phyloP scores from a whole-genome alignment of 2,329 filamentous ascomycete genomes.

The Colletotrichum sp. region DNA sequence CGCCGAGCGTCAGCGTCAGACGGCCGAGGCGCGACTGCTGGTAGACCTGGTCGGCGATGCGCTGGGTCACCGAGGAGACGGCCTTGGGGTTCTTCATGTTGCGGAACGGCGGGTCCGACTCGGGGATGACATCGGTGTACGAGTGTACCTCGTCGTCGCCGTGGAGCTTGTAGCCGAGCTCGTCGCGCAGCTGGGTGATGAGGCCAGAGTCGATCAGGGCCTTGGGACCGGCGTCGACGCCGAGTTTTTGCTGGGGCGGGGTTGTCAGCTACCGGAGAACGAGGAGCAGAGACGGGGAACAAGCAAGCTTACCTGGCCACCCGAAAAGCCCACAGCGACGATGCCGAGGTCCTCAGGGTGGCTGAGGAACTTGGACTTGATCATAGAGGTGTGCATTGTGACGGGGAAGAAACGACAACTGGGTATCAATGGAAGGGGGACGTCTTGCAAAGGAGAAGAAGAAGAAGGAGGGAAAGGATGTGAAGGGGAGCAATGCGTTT shows the following conservation, averaged over 20 bases:
- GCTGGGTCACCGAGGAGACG: slow-evolving; percentile 83
- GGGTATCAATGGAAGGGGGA: not conserved
- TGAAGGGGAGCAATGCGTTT: not conserved
- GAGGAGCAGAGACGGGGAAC: not conserved
- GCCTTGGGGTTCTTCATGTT: slow-evolving; percentile 93
- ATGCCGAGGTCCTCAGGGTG: slow-evolving; percentile 83
- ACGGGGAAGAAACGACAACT: not conserved
- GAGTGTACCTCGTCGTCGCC: slow-evolving; percentile 84
- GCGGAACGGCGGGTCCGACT: slow-evolving; percentile 78
- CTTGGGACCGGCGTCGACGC: slow-evolving; percentile 88
- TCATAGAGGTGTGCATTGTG: slow-evolving; percentile 57
- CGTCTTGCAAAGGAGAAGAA: not conserved
- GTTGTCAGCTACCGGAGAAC: not conserved
- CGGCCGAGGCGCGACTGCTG: slow-evolving; percentile 82
- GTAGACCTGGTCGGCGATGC: slow-evolving; percentile 86
- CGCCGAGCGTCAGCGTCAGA: slow-evolving; percentile 90
- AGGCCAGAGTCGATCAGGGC: slow-evolving; percentile 90
- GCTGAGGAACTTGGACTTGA: slow-evolving; percentile 77
- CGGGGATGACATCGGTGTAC: slow-evolving; percentile 78
- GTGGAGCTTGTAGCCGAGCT: slow-evolving; percentile 87
- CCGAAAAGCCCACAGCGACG: slow-evolving; percentile 94
- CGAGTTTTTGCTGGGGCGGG: slow-evolving; percentile 75
- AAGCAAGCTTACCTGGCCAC: slow-evolving; percentile 76
- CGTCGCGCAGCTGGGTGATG: slow-evolving; percentile 79
- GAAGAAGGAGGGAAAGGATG: not conserved